phyloP scores from a whole-genome alignment of 768 basidiomycete species.

The Pleurotus citrinopileatus region DNA sequence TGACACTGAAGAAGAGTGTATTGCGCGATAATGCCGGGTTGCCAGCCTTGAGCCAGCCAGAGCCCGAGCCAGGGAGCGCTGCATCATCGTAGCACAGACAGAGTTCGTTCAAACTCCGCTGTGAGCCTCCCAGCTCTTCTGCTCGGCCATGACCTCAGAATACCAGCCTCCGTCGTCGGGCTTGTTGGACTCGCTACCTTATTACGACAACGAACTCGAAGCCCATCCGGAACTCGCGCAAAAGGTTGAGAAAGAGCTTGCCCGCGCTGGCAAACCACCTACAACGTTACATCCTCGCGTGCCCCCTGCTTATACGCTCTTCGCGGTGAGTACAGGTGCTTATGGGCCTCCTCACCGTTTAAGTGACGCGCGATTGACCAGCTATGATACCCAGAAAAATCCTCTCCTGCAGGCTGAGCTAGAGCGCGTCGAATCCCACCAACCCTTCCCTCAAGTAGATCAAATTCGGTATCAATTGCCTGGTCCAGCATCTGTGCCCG shows the following conservation, averaged over 20 bases:
- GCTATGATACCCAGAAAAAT: slow-evolving; percentile 44
- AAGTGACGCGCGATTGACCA: slow-evolving; percentile 12
- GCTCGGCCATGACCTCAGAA: slow-evolving; percentile 16
- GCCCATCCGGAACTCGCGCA: slow-evolving; percentile 66
- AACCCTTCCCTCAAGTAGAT: slow-evolving; percentile 68
- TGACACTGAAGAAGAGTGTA: slow-evolving; percentile 44
- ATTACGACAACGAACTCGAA: slow-evolving; percentile 92
- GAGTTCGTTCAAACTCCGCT: slow-evolving; percentile 10
- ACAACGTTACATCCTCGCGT: slow-evolving; percentile 66
- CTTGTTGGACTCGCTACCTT: slow-evolving; percentile 85
- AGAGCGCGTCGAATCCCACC: slow-evolving; percentile 65
- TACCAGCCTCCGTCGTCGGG: slow-evolving; percentile 20
- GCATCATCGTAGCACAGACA: slow-evolving; percentile 8
- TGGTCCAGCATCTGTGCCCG: slow-evolving; percentile 57
- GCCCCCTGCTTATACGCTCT: slow-evolving; percentile 62
- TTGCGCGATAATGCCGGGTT: slow-evolving; percentile 25
- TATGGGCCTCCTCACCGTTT: slow-evolving; percentile 5
- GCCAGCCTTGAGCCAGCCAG: slow-evolving; percentile 8
- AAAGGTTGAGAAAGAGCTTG: slow-evolving; percentile 76
- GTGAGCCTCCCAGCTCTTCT: slow-evolving; percentile 14
- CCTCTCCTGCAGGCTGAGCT: slow-evolving; percentile 73
- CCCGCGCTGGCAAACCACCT: slow-evolving; percentile 63
- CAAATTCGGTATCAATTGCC: slow-evolving; percentile 73
- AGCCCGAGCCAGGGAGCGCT: slow-evolving; percentile 8
- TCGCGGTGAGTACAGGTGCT: slow-evolving; percentile 58